Evolutionary conservation across 2,329 filamentous ascomycete genomes (phyloP), one percentile per base, ranked within the genome.

Genomic region (Proliferodiscus dingleyae): DNA sequence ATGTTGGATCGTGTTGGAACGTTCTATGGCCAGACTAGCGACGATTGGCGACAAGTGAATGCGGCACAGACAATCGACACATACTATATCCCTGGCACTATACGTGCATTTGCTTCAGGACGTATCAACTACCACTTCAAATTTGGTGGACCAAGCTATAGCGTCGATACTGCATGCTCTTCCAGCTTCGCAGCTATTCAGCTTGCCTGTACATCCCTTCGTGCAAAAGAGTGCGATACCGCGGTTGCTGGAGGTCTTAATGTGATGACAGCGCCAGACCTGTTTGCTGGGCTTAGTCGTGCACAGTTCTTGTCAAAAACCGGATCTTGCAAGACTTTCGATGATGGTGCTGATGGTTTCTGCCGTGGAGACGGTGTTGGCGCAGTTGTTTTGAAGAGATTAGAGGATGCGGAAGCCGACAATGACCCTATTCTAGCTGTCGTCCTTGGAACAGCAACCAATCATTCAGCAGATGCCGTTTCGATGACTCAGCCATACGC

Each of bases 401-500:
- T 78, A 1, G 64, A 69, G 11, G 67, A 73, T 54, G 78, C 78
- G 3, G 43, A 70, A 15, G 66, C 66, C 2, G 75, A 80, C 38
- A 71, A 72, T 2, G 73, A 80, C 50, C 62, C 62, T 3, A 69
- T 80, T 23, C 47, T 70, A 1, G 75, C 65, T 6, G 64, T 73
- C 0, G 85, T 95, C 39, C 71, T 86, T 1, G 86, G 81, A 22
- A 78, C 82, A 1, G 78, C 81, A 4, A 93, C 87, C 39, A 94
- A 93, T 64, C 87, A 93, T 65, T 90, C 85, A 1, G 85, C 85
- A 1, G 81, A 89, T 57, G 81, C 87, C 36, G 80, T 88, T 16
- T 90, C 87, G 2, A 93, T 94, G 59, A 93, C 87, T 0, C 85
- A 88, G 47, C 89, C 89, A 1, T 87, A 93, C 63, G 85, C 80